Percentiles rank a stretch among this genome's conserved stretches.
These are phyloP conservation scores for Myxozyma nipponensis DNA, from an alignment of 805 yeast genomes.

Conservation along the genomic window DNA sequence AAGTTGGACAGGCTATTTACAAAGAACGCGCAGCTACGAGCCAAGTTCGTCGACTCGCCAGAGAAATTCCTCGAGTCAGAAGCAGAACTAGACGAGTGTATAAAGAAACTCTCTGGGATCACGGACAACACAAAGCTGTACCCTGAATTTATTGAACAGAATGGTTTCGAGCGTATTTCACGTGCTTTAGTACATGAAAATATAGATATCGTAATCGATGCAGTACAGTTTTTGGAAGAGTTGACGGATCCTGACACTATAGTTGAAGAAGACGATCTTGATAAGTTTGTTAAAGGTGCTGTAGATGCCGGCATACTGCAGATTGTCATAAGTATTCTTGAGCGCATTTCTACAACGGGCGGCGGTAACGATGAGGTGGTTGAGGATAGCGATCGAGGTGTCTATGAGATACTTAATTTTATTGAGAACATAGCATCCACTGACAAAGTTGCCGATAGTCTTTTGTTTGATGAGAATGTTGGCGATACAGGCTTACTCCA, in stretches of 20 bases:
- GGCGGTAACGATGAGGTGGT: slow-evolving; percentile 6
- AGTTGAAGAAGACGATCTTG: slow-evolving; percentile 14
- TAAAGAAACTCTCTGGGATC: slow-evolving; percentile 19
- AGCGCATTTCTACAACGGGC: slow-evolving; percentile 13
- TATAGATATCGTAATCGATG: slow-evolving; percentile 26
- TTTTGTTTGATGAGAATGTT: slow-evolving; percentile 5
- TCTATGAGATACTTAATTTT: slow-evolving; percentile 23
- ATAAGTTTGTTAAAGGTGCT: slow-evolving; percentile 9
- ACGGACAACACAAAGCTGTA: slow-evolving; percentile 23
- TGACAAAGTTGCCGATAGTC: slow-evolving; percentile 10
- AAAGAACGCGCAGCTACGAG: slow-evolving; percentile 26
- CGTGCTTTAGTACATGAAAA: slow-evolving; percentile 26
- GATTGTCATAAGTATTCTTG: slow-evolving; percentile 11
- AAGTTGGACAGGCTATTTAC: slow-evolving; percentile 18
- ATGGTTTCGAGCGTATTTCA: slow-evolving; percentile 10
- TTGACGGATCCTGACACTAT: slow-evolving; percentile 26
- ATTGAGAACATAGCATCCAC: slow-evolving; percentile 23
- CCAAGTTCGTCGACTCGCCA: slow-evolving; percentile 22
- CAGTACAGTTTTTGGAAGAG: slow-evolving; percentile 25
- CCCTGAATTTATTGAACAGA: slow-evolving; percentile 19
- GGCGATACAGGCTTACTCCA: slow-evolving; percentile 22
- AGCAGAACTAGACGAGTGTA: slow-evolving; percentile 22
- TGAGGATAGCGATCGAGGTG: slow-evolving; percentile 24
- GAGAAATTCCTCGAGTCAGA: slow-evolving; percentile 29
- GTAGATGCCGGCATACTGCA: slow-evolving; percentile 15